These are phyloP conservation scores for Acmispon strigosus DNA, from an alignment of 306 rosid species.

Conservation along the genomic window DNA sequence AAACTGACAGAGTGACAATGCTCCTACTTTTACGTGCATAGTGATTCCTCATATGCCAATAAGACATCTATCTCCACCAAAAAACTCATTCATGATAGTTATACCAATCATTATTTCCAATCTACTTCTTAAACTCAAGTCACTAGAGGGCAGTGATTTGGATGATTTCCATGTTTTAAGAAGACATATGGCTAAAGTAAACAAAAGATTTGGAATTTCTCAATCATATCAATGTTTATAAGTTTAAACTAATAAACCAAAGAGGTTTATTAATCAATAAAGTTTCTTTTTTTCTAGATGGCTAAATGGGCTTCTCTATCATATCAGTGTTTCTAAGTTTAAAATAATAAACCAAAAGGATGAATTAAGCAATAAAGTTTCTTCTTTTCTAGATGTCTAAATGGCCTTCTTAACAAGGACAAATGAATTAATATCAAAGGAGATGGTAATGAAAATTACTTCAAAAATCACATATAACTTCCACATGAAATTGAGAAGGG, in stretches of 20 bases:
- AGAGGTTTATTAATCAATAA: background rate
- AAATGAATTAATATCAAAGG: background rate
- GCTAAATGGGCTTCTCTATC: background rate
- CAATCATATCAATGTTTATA: background rate
- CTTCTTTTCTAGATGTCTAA: background rate
- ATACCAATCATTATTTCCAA: background rate
- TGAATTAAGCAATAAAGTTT: background rate
- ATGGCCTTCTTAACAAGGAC: background rate
- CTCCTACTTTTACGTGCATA: background rate
- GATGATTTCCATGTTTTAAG: background rate
- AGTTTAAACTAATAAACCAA: background rate
- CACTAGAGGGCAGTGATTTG: background rate
- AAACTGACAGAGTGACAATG: background rate
- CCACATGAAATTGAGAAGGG: background rate
- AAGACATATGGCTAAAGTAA: background rate
- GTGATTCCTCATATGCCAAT: background rate
- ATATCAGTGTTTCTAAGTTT: background rate
- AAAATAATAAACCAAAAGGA: background rate
- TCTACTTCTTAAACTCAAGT: background rate
- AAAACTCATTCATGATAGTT: background rate
- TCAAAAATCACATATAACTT: background rate
- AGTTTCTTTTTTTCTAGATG: background rate
- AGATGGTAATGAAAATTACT: background rate
- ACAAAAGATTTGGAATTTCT: background rate
- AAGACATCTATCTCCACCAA: background rate